phyloP scores from a whole-genome alignment of 2,329 filamentous ascomycete species.

The Fusarium devonianum region DNA sequence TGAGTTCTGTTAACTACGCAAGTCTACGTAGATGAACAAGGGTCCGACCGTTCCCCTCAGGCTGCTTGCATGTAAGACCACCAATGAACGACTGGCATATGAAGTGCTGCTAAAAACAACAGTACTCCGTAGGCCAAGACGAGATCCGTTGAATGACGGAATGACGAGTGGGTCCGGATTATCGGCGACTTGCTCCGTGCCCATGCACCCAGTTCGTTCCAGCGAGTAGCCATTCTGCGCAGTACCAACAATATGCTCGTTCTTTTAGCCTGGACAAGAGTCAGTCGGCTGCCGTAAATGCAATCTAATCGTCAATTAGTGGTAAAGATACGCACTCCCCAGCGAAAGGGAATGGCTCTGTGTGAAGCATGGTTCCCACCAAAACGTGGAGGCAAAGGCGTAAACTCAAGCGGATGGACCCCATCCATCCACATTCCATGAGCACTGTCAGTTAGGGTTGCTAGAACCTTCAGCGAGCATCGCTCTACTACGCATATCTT shows the following conservation, averaged over 20 bases:
- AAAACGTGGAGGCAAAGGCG: conserved; percentile 27
- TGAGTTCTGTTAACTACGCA: neutral
- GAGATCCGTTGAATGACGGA: conserved; percentile 15
- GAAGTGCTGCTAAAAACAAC: conserved; percentile 27
- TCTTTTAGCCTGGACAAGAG: conserved; percentile 25
- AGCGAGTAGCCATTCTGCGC: too few relatives aligned
- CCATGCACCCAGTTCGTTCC: conserved; percentile 8
- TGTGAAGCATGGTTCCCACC: conserved; percentile 17
- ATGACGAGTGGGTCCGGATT: conserved; percentile 32
- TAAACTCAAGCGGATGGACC: conserved; percentile 22
- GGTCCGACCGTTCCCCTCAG: conserved; percentile 11
- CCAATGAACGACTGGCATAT: too few relatives aligned
- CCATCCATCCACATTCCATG: conserved; percentile 28
- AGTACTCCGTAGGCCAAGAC: conserved; percentile 28
- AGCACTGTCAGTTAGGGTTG: conserved; percentile 1
- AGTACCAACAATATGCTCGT: neutral
- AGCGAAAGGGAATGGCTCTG: conserved; percentile 12
- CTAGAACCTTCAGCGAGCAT: too few relatives aligned
- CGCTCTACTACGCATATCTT: too few relatives aligned
- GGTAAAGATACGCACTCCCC: conserved; percentile 4
- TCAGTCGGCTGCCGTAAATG: conserved; percentile 18
- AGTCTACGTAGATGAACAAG: neutral
- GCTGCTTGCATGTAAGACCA: conserved; percentile 12
- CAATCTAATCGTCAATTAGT: conserved; percentile 2
- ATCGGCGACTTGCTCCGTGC: conserved; percentile 30